Evolutionary conservation across 108 stramenopile species (phyloP).

Genomic region (Cyclotella sp.): DNA sequence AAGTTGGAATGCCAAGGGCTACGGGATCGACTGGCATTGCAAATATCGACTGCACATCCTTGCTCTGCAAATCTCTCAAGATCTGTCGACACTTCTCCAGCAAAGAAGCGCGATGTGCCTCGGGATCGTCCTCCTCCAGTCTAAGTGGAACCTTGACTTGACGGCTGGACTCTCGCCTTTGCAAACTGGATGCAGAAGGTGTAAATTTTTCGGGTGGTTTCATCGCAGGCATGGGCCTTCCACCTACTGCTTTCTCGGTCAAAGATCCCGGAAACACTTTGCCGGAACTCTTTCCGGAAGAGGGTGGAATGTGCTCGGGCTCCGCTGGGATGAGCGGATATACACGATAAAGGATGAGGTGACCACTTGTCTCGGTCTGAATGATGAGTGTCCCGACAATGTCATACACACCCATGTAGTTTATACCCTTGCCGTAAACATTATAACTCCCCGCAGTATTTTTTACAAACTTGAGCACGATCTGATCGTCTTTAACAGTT

Average conservation of each 20-base stretch:
- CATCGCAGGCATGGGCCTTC: conserved; percentile 38
- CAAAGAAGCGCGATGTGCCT: conserved; percentile 63
- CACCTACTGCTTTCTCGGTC: conserved; percentile 42
- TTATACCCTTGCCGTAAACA: conserved; percentile 77
- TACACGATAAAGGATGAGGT: conserved; percentile 79
- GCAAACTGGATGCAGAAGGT: conserved; percentile 47
- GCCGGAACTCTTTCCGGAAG: conserved; percentile 25
- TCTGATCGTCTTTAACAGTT: conserved; percentile 67
- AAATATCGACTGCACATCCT: conserved; percentile 79
- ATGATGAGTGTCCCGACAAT: conserved; percentile 67
- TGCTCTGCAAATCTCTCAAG: too few relatives aligned
- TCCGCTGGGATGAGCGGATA: conserved; percentile 58
- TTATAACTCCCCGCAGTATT: conserved; percentile 73
- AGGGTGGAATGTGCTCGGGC: conserved; percentile 10
- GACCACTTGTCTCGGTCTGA: conserved; percentile 57
- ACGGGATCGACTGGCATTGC: conserved; percentile 95
- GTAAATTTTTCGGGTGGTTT: conserved; percentile 42
- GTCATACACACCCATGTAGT: conserved; percentile 68
- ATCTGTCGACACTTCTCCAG: conserved; percentile 89
- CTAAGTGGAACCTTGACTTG: conserved; percentile 66
- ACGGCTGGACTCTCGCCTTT: conserved; percentile 76
- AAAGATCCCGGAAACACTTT: conserved; percentile 49
- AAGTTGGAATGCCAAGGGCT: conserved; percentile 91
- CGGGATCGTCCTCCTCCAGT: conserved; percentile 88
- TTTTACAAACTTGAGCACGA: conserved; percentile 77